Evolutionary conservation across 345 rosid species (phyloP), one percentile per base, ranked within the genome.

Genomic region (Eucalyptus brandiana): DNA sequence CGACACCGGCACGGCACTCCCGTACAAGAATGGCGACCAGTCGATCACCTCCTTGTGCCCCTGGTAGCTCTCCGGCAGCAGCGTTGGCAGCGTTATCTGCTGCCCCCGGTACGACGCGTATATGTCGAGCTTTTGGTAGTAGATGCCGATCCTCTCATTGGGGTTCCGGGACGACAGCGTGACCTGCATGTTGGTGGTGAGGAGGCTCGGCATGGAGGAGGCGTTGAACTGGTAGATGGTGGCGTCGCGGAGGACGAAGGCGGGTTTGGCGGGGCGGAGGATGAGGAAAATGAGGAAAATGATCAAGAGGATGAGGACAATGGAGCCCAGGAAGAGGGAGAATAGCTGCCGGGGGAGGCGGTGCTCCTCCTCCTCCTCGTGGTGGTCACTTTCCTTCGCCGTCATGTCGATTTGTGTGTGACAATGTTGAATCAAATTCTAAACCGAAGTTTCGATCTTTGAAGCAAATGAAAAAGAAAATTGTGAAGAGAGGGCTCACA

Each of bases 11-110:
- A 95, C 96, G 2, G 91, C 53, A 4, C 92, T 44, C 2, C 97
- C 98, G 87, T 32, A 86, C 89, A 97, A 72, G 87, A 91, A 92
- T 1, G 99, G 98, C 1, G 99, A 97, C 99, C 99, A 96, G 18
- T 93, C 91, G 10, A 92, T 88, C 54, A 89, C 86, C 50, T 96
- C 98, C 49, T 91, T 83, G 90, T 94, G 96, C 26, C 96, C 98
- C 88, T 93, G 95, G 95, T 97, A 96, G 17, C 94, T 93, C 17
- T 76, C 58, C 1, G 98, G 99, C 47, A 96, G 92, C 86, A 89
- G 76, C 2, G 94, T 93, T 15, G 95, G 90, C 23, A 91, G 87
- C 4, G 99, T 95, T 49, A 97, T 93, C 93, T 94, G 96, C 88
- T 97, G 99, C 93, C 92, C 92, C 6, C 98, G 95, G 88, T 97